phyloP scores from a whole-genome alignment of 768 basidiomycete genomes.

The Hygrocybe coccinea region DNA sequence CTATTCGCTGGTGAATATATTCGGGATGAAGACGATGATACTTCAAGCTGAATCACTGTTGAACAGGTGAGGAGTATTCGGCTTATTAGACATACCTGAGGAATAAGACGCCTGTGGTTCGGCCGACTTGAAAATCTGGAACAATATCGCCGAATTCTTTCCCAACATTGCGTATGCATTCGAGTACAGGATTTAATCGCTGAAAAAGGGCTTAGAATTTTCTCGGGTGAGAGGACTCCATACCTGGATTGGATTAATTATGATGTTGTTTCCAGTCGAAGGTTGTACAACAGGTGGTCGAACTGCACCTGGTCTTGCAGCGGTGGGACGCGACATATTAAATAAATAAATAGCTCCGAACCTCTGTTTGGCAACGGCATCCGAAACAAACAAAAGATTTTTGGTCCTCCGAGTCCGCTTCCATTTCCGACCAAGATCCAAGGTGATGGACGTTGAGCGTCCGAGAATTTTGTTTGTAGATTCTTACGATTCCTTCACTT shows the following conservation, averaged over 20 bases:
- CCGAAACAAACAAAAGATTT: no score
- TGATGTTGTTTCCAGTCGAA: conserved; percentile 57
- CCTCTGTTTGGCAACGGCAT: no score
- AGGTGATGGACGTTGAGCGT: conserved; percentile 5
- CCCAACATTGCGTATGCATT: conserved; percentile 79
- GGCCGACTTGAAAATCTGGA: conserved; percentile 92
- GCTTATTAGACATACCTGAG: conserved; percentile 55
- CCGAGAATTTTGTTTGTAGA: conserved; percentile 68
- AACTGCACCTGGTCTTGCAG: background rate
- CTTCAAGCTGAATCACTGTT: conserved; percentile 53
- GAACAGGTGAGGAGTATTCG: background rate
- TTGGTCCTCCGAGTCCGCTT: no score
- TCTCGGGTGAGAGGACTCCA: background rate
- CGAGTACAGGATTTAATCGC: conserved; percentile 86
- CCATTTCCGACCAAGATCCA: background rate
- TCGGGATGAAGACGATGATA: conserved; percentile 98
- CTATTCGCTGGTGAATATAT: conserved; percentile 89
- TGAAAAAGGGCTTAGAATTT: conserved; percentile 27
- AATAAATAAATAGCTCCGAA: no score
- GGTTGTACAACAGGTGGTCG: conserved; percentile 59
- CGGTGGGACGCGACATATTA: no score
- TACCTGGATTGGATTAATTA: conserved; percentile 61
- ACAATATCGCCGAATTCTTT: conserved; percentile 95
- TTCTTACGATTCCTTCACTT: conserved; percentile 86
- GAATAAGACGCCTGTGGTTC: conserved; percentile 87